These are phyloP conservation scores for Fonsecaea pugnacius DNA, from an alignment of 2,329 filamentous ascomycete genomes.

Conservation along the genomic window DNA sequence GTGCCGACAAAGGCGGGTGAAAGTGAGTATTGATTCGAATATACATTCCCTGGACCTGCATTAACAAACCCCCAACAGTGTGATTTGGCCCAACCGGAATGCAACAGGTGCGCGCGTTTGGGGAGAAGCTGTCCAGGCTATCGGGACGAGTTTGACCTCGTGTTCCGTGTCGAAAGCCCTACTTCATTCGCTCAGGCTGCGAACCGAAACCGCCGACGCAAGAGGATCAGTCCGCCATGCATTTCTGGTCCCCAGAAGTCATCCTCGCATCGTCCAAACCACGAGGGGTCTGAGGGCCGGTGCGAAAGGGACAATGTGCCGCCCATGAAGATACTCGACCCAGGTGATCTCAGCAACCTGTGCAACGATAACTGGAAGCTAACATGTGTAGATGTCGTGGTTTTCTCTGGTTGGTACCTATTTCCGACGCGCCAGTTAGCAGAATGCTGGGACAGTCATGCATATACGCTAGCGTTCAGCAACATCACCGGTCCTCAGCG, in stretches of 20 bases:
- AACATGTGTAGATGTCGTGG: constrained; percentile 14
- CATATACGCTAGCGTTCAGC: constrained; percentile 23
- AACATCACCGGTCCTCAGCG: constrained; percentile 10
- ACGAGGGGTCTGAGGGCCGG: neutral
- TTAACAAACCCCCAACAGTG: constrained; percentile 24
- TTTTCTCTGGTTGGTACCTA: constrained; percentile 16
- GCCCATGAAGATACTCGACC: neutral
- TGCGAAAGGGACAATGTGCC: neutral
- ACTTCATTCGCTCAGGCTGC: constrained; percentile 18
- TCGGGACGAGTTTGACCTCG: constrained; percentile 42
- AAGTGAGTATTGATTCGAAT: constrained; percentile 27
- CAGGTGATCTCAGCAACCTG: neutral
- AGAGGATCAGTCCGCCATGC: neutral
- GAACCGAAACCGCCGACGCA: constrained; percentile 26
- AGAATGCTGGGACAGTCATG: constrained; percentile 23
- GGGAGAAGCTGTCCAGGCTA: constrained; percentile 40
- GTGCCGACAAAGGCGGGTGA: constrained; percentile 31
- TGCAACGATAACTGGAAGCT: neutral
- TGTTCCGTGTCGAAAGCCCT: constrained; percentile 41
- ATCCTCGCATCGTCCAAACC: neutral
- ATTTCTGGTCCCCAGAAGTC: neutral
- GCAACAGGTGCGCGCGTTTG: constrained; percentile 36
- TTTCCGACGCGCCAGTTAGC: constrained; percentile 12
- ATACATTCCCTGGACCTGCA: neutral
- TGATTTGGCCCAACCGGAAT: constrained; percentile 32